Conservation (phyloP, 108 stramenopile genomes). For the Skeletonema potamos region DNA sequence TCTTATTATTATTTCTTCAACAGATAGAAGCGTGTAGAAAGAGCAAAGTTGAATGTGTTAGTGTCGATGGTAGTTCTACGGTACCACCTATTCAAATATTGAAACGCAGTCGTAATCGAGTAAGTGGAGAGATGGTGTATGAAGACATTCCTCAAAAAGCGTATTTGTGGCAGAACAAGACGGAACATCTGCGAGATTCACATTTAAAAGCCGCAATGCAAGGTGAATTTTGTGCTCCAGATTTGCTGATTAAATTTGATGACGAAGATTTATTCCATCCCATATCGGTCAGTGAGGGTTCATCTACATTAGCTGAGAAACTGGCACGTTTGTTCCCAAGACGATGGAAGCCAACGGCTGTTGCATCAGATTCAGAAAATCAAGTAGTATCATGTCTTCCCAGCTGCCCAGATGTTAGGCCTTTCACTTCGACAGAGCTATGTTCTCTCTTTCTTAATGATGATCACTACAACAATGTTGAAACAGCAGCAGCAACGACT, state of each 20-base stretch:
- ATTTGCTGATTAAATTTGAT: constrained; percentile 31
- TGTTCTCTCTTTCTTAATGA: constrained; percentile 2
- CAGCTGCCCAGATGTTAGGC: constrained; percentile 21
- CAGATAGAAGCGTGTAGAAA: constrained; percentile 28
- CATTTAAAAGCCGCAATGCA: constrained; percentile 48
- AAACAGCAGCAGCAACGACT: background rate
- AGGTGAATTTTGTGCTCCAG: constrained; percentile 55
- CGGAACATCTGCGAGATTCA: constrained; percentile 24
- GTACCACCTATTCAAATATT: constrained; percentile 50
- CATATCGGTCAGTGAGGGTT: background rate
- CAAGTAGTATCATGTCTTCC: background rate
- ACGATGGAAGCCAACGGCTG: constrained; percentile 15
- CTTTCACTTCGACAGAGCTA: constrained; percentile 29
- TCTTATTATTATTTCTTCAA: too few species aligned
- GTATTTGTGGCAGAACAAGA: constrained; percentile 58
- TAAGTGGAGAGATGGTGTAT: constrained; percentile 11
- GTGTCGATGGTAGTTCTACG: constrained; percentile 68
- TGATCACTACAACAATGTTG: background rate
- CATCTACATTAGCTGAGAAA: constrained; percentile 3
- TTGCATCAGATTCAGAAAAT: background rate
- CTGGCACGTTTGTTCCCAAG: constrained; percentile 29
- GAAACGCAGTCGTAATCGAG: background rate
- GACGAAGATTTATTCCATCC: constrained; percentile 32
- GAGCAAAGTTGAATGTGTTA: constrained; percentile 36
- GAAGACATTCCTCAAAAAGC: constrained; percentile 55